Percentiles rank a stretch among this genome's conserved stretches.
Evolutionary conservation across 116 monocot genomes (phyloP).

Genomic region (Zostera marina): DNA sequence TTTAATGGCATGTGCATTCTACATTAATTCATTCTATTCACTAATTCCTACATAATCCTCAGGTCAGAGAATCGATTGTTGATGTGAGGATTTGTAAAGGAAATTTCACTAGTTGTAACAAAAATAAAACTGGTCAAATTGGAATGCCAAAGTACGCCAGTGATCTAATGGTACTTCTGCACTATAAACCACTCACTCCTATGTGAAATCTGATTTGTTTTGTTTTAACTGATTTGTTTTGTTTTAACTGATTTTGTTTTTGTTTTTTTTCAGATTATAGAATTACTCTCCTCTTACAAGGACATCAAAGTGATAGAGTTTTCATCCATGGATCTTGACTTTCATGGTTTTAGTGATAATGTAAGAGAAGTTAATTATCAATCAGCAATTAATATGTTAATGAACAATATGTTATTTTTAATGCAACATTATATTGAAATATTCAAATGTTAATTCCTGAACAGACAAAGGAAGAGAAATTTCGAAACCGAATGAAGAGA

Average conservation of each 20-base stretch:
- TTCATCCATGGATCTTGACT: constrained; percentile 57
- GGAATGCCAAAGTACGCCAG: constrained; percentile 50
- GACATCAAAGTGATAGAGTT: constrained; percentile 58
- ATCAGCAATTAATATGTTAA: no score
- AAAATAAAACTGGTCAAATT: constrained; percentile 16
- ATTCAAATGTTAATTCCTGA: no score
- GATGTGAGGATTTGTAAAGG: constrained; percentile 53
- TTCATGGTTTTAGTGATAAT: constrained; percentile 44
- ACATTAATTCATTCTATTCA: no score
- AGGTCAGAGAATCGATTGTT: constrained; percentile 72
- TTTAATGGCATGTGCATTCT: no score
- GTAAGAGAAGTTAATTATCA: constrained; percentile 17
- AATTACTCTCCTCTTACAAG: constrained; percentile 38
- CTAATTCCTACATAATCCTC: background rate
- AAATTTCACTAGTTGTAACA: constrained; percentile 25
- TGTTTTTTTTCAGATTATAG: constrained; percentile 17
- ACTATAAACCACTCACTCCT: background rate
- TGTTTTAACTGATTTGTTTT: background rate
- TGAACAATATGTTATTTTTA: background rate
- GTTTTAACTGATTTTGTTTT: background rate
- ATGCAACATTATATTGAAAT: background rate
- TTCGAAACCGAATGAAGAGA: constrained; percentile 58
- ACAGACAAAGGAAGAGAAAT: constrained; percentile 43
- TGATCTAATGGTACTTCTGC: constrained; percentile 43
- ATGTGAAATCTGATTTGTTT: background rate